A percentile compares a stretch with the other conserved stretches of the same genome.
phyloP scores from a whole-genome alignment of 2,329 filamentous ascomycete species.

The Fusarium nurragi region DNA sequence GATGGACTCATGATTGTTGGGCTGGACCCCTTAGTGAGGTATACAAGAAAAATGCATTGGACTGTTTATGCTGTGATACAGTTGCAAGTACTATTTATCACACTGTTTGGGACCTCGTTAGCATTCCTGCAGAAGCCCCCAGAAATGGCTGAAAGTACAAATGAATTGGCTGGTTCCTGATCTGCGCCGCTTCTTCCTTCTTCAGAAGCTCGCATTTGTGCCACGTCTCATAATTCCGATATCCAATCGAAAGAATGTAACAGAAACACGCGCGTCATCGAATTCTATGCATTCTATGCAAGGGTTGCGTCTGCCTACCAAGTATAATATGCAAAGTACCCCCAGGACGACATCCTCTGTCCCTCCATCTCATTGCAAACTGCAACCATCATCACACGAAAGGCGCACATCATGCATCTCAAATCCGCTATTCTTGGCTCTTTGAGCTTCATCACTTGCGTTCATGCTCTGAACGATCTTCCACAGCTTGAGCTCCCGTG shows the following conservation, averaged over 20 bases:
- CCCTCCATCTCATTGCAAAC: not conserved
- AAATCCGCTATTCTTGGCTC: not conserved
- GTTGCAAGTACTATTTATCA: not conserved
- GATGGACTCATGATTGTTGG: not conserved
- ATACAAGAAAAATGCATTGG: not conserved
- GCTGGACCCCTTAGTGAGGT: rapidly evolving
- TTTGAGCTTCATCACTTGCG: not conserved
- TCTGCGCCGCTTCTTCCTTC: not conserved
- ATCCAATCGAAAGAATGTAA: not conserved
- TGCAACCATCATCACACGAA: not conserved
- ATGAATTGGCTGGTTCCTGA: not conserved
- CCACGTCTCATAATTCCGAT: not conserved
- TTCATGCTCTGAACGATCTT: not conserved
- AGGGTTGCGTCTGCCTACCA: not conserved
- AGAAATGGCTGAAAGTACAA: not conserved
- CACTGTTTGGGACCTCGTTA: not conserved
- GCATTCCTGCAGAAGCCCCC: not conserved
- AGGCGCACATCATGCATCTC: not conserved
- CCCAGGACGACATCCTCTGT: not conserved
- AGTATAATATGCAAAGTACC: not conserved
- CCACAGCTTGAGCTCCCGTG: not conserved
- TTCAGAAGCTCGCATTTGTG: not conserved
- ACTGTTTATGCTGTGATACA: not conserved
- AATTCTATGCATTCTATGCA: not conserved
- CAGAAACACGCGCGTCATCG: not conserved